These are phyloP conservation scores for Fusarium pininemorale DNA, from an alignment of 2,329 filamentous ascomycete genomes.

Conservation along the genomic window DNA sequence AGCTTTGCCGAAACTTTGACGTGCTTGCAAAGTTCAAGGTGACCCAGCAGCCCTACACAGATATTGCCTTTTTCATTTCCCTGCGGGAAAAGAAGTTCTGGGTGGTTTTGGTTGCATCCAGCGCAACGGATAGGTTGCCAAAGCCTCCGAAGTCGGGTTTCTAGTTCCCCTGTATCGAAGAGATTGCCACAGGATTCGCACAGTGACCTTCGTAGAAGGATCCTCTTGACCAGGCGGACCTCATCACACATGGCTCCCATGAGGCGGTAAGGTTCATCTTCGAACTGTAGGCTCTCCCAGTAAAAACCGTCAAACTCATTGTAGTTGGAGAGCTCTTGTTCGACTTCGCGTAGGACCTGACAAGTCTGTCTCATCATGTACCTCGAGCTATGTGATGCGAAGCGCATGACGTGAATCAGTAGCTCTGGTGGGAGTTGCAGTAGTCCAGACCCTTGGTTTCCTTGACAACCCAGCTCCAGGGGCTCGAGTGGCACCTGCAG, in stretches of 20 bases:
- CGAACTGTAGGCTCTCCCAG: too few relatives aligned
- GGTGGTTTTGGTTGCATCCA: background rate
- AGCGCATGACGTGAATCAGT: background rate
- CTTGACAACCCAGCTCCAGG: accelerated
- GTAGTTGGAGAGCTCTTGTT: too few relatives aligned
- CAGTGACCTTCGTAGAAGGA: background rate
- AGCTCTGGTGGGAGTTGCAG: background rate
- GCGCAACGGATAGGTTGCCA: background rate
- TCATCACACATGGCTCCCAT: too few relatives aligned
- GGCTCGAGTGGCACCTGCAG: background rate
- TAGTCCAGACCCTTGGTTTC: background rate
- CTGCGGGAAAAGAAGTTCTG: background rate
- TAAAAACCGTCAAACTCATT: background rate
- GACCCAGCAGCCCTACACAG: background rate
- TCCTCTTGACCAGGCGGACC: background rate
- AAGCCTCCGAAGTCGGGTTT: background rate
- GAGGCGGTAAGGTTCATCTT: too few relatives aligned
- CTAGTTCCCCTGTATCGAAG: background rate
- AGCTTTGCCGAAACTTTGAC: background rate
- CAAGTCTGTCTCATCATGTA: constrained; percentile 4
- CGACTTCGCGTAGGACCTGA: background rate
- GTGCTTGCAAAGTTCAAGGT: background rate
- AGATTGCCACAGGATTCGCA: background rate
- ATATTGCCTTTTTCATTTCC: background rate
- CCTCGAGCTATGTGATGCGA: background rate